A percentile compares a stretch with the other conserved stretches of the same genome.
Evolutionary conservation across 768 basidiomycete genomes (phyloP).

Genomic region (Ramaria sp.): DNA sequence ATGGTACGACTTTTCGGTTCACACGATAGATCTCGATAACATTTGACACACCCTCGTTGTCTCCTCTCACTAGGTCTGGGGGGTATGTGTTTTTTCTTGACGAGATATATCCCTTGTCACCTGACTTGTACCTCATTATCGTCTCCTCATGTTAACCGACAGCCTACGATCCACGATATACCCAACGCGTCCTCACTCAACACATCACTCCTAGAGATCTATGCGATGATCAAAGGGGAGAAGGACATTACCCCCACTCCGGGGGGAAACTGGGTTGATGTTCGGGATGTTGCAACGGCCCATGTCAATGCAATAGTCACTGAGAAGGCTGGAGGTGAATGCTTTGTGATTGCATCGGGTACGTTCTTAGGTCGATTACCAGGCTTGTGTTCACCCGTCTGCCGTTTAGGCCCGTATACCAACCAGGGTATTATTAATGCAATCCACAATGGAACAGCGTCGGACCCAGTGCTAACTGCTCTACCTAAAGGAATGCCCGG

Average conservation of each 20-base stretch:
- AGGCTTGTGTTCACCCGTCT: no score
- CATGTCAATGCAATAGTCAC: constrained; percentile 24
- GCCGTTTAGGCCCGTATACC: no score
- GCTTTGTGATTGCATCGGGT: no score
- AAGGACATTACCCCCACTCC: constrained; percentile 6
- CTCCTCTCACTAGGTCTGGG: not conserved
- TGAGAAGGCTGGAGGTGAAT: no score
- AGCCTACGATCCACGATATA: constrained; percentile 29
- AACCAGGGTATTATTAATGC: no score
- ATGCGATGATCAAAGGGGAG: not conserved
- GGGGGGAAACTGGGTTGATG: constrained; percentile 34
- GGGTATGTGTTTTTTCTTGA: not conserved
- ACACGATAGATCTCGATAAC: not conserved
- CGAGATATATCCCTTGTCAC: no score
- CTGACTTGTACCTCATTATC: not conserved
- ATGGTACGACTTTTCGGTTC: constrained; percentile 23
- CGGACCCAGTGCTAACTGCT: no score
- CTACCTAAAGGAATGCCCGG: no score
- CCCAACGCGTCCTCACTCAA: constrained; percentile 26
- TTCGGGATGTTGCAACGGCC: constrained; percentile 44
- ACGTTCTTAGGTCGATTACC: no score
- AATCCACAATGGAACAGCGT: no score
- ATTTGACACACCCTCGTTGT: no score
- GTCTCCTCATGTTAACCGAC: not conserved
- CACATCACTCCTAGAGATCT: constrained; percentile 17